phyloP scores from a whole-genome alignment of 1,284 basidiomycete species.

The Cutaneotrichosporon mucoides region DNA sequence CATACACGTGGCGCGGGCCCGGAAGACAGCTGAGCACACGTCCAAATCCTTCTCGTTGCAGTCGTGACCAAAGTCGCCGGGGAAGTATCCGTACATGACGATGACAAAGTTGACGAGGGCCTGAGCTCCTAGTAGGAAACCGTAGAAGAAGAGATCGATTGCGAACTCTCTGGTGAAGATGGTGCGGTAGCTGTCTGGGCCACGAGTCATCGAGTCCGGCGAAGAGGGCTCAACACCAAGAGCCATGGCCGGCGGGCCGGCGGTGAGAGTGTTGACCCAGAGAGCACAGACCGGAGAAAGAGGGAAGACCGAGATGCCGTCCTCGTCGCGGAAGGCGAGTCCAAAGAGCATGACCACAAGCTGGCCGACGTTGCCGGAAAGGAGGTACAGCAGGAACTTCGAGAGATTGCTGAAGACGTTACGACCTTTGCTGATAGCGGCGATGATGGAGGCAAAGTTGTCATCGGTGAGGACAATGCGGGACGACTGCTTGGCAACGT shows the following conservation, averaged over 20 bases:
- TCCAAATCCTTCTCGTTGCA: constrained; percentile 52
- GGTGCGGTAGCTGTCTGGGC: constrained; percentile 54
- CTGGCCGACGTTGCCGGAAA: constrained; percentile 61
- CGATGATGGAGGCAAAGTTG: constrained; percentile 66
- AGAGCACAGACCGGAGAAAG: constrained; percentile 64
- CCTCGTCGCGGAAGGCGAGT: constrained; percentile 61
- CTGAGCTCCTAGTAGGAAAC: constrained; percentile 59
- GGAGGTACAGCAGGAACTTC: constrained; percentile 53
- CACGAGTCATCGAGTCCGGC: constrained; percentile 58
- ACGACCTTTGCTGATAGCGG: constrained; percentile 63
- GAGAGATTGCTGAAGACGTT: constrained; percentile 52
- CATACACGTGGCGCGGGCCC: constrained; percentile 57
- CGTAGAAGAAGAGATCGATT: constrained; percentile 61
- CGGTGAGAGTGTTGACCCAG: constrained; percentile 56
- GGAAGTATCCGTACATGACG: constrained; percentile 55
- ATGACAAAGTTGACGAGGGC: constrained; percentile 57
- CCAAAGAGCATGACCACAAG: constrained; percentile 61
- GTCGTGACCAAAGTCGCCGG: constrained; percentile 24
- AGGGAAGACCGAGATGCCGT: constrained; percentile 61
- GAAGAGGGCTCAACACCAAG: constrained; percentile 60
- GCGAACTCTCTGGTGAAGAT: constrained; percentile 57
- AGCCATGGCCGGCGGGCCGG: constrained; percentile 59
- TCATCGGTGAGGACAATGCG: constrained; percentile 66
- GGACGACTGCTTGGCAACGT: constrained; percentile 60
- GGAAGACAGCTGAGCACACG: constrained; percentile 51